Percentiles rank a stretch among this genome's conserved stretches.
These are phyloP conservation scores for Boechera retrofracta DNA, from an alignment of 345 rosid species.

Conservation along the genomic window DNA sequence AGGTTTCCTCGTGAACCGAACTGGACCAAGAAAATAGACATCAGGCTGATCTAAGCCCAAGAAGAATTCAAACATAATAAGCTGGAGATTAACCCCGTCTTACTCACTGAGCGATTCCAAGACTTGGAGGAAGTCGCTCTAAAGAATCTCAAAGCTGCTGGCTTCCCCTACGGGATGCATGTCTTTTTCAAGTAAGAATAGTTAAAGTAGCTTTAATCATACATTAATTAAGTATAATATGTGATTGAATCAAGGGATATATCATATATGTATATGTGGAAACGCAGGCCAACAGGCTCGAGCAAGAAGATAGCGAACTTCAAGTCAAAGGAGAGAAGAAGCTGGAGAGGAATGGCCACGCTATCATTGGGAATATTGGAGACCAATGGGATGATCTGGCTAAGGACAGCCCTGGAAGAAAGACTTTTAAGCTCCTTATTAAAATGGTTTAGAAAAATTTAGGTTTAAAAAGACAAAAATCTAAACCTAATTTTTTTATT, in stretches of 20 bases:
- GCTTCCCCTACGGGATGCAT: slow-evolving; percentile 51
- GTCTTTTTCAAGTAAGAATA: slow-evolving; percentile 45
- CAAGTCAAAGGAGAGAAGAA: slow-evolving; percentile 48
- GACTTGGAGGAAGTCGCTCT: slow-evolving; percentile 28
- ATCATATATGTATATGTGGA: slow-evolving; percentile 13
- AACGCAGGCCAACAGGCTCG: slow-evolving; percentile 37
- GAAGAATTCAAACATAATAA: slow-evolving; percentile 15
- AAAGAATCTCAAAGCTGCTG: slow-evolving; percentile 44
- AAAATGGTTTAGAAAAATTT: too few relatives aligned
- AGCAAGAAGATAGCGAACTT: slow-evolving; percentile 18
- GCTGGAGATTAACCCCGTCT: slow-evolving; percentile 36
- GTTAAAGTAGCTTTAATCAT: not conserved
- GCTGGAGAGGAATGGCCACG: slow-evolving; percentile 49
- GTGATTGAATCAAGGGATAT: not conserved
- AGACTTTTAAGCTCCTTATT: slow-evolving; percentile 53
- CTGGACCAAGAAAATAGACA: too few relatives aligned
- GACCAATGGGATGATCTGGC: slow-evolving; percentile 62
- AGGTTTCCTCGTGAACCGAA: too few relatives aligned
- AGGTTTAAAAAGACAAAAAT: too few relatives aligned
- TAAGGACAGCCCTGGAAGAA: slow-evolving; percentile 43
- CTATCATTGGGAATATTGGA: slow-evolving; percentile 59
- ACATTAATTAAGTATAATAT: not conserved
- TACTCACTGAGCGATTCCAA: slow-evolving; percentile 49
- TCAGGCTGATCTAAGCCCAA: too few relatives aligned
- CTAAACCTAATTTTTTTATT: too few relatives aligned